Conservation (phyloP, 2,329 filamentous ascomycete species). For the Endoconidiophora laricicola region DNA sequence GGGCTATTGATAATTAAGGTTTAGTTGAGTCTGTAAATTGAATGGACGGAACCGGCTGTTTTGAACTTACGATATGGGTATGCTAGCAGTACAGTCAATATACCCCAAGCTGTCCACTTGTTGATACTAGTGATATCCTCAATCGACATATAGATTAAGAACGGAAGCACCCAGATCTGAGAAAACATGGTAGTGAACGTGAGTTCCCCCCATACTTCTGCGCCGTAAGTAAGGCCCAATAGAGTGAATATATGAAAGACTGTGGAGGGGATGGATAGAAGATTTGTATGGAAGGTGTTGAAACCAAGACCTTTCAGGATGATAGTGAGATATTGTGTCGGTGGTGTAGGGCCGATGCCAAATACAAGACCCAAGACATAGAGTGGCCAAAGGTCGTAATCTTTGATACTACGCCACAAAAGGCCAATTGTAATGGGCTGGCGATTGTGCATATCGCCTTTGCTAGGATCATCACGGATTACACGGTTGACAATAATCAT, state of each 20-base stretch:
- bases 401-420: conserved; percentile 35
- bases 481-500: conserved; percentile 43
- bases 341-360: conserved; percentile 30
- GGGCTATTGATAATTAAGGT: conserved; percentile 17
- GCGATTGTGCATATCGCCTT: conserved; percentile 44
- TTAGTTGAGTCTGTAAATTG: background rate
- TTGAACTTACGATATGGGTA: conserved; percentile 19
- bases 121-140: conserved; percentile 17
- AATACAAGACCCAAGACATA: conserved; percentile 33
- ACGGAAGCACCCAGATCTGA: conserved; percentile 38
- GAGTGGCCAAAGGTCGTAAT: conserved; percentile 42
- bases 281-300: conserved; percentile 35
- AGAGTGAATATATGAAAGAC: conserved; percentile 24
- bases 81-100: conserved; percentile 22
- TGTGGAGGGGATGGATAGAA: conserved; percentile 35
- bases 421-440: conserved; percentile 33
- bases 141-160: conserved; percentile 29
- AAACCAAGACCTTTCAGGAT: conserved; percentile 34
- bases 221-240: conserved; percentile 29
- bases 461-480: conserved; percentile 41
- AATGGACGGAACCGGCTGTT: background rate
- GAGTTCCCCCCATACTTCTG: conserved; percentile 26
- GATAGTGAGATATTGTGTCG: conserved; percentile 34
- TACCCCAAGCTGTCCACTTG: conserved; percentile 21
- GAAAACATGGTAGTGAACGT: conserved; percentile 27